phyloP scores from a whole-genome alignment of 768 basidiomycete species.

The Leucocoprinus birnbaumii region DNA sequence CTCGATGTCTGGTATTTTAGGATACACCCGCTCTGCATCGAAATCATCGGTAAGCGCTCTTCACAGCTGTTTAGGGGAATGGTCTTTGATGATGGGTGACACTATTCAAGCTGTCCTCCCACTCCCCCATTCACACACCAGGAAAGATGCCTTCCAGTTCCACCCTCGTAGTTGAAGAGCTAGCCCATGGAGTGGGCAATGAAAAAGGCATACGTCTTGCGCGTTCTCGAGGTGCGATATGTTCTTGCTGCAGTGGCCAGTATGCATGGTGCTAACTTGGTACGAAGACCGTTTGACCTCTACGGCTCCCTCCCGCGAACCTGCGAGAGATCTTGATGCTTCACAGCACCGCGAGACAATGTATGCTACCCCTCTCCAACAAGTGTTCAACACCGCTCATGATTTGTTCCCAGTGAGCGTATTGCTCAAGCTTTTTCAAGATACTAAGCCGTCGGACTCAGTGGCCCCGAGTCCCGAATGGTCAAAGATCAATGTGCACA shows the following conservation, averaged over 20 bases:
- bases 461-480: background rate
- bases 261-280: background rate
- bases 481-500: background rate
- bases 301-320: background rate
- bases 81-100: background rate
- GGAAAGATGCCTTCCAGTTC: background rate
- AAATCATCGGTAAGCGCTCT: background rate
- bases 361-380: background rate
- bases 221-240: background rate
- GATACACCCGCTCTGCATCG: background rate
- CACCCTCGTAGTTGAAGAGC: background rate
- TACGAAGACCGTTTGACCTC: background rate
- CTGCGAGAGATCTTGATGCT: background rate
- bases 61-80: background rate
- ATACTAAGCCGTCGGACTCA: background rate
- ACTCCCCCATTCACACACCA: background rate
- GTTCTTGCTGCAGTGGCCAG: background rate
- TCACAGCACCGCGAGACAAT: slow-evolving; percentile 3
- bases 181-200: background rate
- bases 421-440: slow-evolving; percentile 8
- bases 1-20: slow-evolving; percentile 1
- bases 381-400: background rate
- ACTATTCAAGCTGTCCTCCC: background rate
- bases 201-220: background rate
- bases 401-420: slow-evolving; percentile 1